Evolutionary conservation across 257 asterid species (phyloP).

Genomic region (Solanum pimpinellifolium): DNA sequence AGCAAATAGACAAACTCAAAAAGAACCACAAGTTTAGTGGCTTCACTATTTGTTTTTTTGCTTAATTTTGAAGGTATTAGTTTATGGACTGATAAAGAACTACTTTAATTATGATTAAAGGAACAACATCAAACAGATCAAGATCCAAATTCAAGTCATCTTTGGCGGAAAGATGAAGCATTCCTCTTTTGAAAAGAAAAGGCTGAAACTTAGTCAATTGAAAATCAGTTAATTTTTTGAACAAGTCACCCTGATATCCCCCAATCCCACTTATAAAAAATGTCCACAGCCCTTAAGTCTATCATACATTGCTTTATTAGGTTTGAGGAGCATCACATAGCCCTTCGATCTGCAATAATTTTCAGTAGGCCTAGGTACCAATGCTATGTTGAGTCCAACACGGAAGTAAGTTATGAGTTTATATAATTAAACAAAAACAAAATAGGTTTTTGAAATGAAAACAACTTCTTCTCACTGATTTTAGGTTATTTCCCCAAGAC

Average conservation of each 20-base stretch:
- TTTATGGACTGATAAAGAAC: neutral
- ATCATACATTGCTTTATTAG: neutral
- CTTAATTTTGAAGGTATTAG: neutral
- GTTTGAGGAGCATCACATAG: neutral
- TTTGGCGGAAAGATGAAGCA: neutral
- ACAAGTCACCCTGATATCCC: neutral
- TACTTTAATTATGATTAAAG: neutral
- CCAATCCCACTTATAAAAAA: neutral
- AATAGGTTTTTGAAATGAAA: neutral
- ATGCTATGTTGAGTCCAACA: neutral
- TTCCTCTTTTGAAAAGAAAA: neutral
- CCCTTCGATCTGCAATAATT: neutral
- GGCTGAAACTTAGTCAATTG: neutral
- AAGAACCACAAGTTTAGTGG: neutral
- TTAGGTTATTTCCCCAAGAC: neutral
- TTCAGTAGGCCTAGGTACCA: neutral
- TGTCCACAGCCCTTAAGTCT: neutral
- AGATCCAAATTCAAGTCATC: neutral
- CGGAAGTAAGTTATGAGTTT: neutral
- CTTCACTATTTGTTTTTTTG: neutral
- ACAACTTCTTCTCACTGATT: neutral
- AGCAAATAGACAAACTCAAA: neutral
- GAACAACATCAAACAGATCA: neutral
- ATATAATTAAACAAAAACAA: no score
- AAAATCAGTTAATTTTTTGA: neutral